Conservation (phyloP, 169 alveolate species). For the Plasmodium coatneyi region DNA sequence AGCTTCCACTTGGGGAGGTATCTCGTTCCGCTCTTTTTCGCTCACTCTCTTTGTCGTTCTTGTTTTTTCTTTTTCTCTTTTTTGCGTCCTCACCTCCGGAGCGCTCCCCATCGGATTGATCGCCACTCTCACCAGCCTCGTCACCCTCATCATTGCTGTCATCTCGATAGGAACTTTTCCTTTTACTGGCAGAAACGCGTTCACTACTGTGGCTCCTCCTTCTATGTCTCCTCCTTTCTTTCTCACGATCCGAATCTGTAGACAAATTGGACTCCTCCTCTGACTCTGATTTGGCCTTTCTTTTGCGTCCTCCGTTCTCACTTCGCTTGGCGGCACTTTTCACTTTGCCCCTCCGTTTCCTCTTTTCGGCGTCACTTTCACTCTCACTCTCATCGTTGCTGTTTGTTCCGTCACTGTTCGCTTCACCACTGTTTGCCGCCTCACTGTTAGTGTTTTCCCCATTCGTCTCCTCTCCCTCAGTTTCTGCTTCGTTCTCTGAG, state of each 20-base stretch:
- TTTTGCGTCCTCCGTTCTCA: background rate
- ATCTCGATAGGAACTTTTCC: background rate
- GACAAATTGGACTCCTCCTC: background rate
- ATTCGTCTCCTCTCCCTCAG: background rate
- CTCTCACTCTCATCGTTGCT: background rate
- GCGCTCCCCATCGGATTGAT: background rate
- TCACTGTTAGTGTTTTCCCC: conserved; percentile 1
- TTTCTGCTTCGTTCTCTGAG: background rate
- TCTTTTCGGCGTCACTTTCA: background rate
- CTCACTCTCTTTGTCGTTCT: conserved; percentile 2
- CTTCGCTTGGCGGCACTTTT: background rate
- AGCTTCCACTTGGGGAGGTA: conserved; percentile 4
- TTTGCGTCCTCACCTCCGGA: conserved; percentile 13
- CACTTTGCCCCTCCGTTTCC: background rate
- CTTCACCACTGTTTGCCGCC: background rate
- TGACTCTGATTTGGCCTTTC: background rate
- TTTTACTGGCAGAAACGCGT: background rate
- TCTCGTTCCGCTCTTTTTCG: conserved; percentile 5
- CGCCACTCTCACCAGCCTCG: background rate
- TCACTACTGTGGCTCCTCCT: background rate
- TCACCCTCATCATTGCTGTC: background rate
- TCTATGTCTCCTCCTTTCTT: background rate
- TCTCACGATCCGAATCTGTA: background rate
- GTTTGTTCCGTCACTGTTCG: background rate
- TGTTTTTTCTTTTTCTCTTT: conserved; percentile 8